A percentile compares a stretch with the other conserved stretches of the same genome.
phyloP scores from a whole-genome alignment of 345 rosid species.

The Populus deltoides region DNA sequence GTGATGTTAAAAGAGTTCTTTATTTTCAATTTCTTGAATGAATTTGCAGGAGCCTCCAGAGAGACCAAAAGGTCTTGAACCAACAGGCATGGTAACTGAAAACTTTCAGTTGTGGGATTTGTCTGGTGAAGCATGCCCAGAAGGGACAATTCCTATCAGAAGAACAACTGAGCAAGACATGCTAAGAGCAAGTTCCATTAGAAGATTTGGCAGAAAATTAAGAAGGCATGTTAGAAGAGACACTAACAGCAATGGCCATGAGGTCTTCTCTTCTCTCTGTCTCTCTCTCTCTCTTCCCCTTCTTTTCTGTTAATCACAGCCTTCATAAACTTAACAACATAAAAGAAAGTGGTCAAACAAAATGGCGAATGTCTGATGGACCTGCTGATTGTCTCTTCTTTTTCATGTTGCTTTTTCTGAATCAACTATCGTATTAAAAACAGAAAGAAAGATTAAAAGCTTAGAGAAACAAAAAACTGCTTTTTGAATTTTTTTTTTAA shows the following conservation, averaged over 20 bases:
- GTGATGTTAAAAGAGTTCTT: background rate
- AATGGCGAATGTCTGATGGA: conserved; percentile 15
- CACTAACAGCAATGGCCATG: conserved; percentile 75
- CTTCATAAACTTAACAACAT: conserved; percentile 15
- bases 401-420: conserved; percentile 23
- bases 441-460: conserved; percentile 17
- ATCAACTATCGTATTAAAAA: conserved; percentile 6
- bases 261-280: conserved; percentile 38
- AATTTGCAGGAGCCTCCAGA: conserved; percentile 68
- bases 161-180: conserved; percentile 83
- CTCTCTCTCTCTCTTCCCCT: background rate
- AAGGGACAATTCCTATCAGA: conserved; percentile 90
- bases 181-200: conserved; percentile 65
- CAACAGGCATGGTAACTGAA: conserved; percentile 31
- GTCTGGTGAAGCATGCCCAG: conserved; percentile 79
- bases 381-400: conserved; percentile 16
- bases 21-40: background rate
- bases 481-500: conserved; percentile 9
- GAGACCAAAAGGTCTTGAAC: conserved; percentile 49
- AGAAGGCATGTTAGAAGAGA: conserved; percentile 70
- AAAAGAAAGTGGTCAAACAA: conserved; percentile 37
- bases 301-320: conserved; percentile 5
- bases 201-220: conserved; percentile 65
- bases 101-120: conserved; percentile 71
- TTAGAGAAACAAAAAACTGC: conserved; percentile 30